Evolutionary conservation across 441 rosid genomes (phyloP), one percentile per base, ranked within the genome.

Genomic region (Brassica hybrid): DNA sequence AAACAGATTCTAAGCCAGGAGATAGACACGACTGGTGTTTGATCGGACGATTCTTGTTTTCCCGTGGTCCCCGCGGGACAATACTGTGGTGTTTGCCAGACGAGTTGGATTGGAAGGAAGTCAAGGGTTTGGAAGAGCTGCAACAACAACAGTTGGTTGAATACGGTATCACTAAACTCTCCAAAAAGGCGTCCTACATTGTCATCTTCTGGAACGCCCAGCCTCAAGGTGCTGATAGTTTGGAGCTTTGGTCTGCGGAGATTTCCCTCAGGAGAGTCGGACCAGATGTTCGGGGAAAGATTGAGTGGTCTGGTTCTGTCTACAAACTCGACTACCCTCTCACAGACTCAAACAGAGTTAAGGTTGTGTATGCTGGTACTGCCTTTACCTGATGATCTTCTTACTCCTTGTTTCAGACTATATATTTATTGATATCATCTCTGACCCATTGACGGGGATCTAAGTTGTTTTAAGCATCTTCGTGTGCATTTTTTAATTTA

Each of bases 51-150:
- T 34, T 36, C 38, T 34, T 34, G 2, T 34, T 36, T 36, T 8
- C 43, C 43, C 43, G 27, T 19, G 27, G 25, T 17, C 14, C n/a
- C 52, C 9, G 68, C 14, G 52, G 68, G 50, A 65, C 1, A 38
- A 36, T 65, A 36, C 16, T 36, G 50, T 65, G 68, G 52, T 1
- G 50, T 65, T 36, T 5, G 0, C 30, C 68, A 11, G 0, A 1
- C 11, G 27, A 36, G 9, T 4, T 17, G 6, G 30, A 65, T 10
- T 65, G 68, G 68, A 65, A 65, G 68, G 34, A 59, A 59, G 34
- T 59, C 4, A 52, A 52, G 58, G 58, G 58, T 52, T 52, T 52
- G 58, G 58, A 52, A 52, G 19, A 52, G 18, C 58, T 52, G 58
- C 58, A 52, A 16, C 58, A 52, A n/a, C 17, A 52, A 48, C 17